phyloP scores from a whole-genome alignment of 257 asterid genomes.

The Anisodus acutangulus region DNA sequence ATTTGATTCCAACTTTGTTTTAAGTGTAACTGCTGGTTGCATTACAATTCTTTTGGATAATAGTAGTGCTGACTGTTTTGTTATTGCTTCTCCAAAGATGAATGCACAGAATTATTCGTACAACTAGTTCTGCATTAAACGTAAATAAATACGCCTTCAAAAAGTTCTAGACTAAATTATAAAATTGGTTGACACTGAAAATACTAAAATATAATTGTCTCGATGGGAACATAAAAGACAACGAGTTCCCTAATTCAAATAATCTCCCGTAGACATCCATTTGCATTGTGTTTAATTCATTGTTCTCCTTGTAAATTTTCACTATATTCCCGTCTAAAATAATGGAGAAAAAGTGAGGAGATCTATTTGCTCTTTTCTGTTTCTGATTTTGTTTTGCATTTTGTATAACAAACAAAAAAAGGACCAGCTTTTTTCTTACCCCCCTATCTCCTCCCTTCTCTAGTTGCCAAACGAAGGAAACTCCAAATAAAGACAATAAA shows the following conservation, averaged over 20 bases:
- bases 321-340: background rate
- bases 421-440: background rate
- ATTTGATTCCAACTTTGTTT: too few relatives aligned
- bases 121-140: background rate
- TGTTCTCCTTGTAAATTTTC: background rate
- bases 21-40: too few relatives aligned
- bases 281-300: background rate
- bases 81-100: background rate
- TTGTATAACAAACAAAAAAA: background rate
- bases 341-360: background rate
- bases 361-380: background rate
- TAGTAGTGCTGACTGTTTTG: too few relatives aligned
- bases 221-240: background rate
- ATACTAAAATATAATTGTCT: background rate
- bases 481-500: background rate
- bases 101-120: background rate
- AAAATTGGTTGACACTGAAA: background rate
- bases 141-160: background rate
- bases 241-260: background rate
- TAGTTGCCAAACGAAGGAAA: background rate
- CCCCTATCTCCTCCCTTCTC: background rate
- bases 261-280: background rate
- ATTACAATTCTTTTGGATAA: too few relatives aligned
- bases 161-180: background rate
- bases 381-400: background rate